Evolutionary conservation across 176 grass and related monocot genomes (phyloP).

Genomic region (Calamus simplicifolius): DNA sequence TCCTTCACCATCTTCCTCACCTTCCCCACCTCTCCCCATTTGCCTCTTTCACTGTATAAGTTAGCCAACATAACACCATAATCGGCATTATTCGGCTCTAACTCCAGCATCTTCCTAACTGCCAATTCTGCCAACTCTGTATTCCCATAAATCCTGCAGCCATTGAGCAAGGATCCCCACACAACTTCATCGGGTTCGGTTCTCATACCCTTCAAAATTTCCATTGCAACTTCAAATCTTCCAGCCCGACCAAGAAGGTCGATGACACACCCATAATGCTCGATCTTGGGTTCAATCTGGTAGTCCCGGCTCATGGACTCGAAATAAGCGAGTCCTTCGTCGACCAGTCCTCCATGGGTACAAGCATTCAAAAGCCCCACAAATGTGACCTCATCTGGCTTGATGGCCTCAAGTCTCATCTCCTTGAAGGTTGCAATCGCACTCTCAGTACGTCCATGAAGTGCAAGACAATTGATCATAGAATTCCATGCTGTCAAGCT

Average conservation of each 20-base stretch:
- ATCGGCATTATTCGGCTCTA: conserved; percentile 51
- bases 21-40: conserved; percentile 64
- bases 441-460: conserved; percentile 37
- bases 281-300: conserved; percentile 52
- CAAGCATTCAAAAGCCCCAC: conserved; percentile 70
- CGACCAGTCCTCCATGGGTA: conserved; percentile 61
- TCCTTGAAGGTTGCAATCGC: conserved; percentile 33
- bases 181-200: conserved; percentile 57
- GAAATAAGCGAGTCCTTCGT: conserved; percentile 61
- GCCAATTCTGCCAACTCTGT: conserved; percentile 50
- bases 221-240: conserved; percentile 51
- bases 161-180: conserved; percentile 68
- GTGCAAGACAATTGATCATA: conserved; percentile 67
- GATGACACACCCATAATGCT: conserved; percentile 71
- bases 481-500: conserved; percentile 60
- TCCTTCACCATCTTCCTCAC: conserved; percentile 42
- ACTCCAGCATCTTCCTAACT: conserved; percentile 40
- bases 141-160: conserved; percentile 51
- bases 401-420: conserved; percentile 34
- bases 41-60: conserved; percentile 65
- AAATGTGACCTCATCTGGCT: conserved; percentile 71
- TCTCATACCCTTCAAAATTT: conserved; percentile 53
- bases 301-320: conserved; percentile 36
- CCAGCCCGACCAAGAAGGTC: conserved; percentile 75
- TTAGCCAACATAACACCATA: conserved; percentile 75